Conservation (phyloP, 1,139 yeast genomes). For the Blastobotrys serpentis region DNA sequence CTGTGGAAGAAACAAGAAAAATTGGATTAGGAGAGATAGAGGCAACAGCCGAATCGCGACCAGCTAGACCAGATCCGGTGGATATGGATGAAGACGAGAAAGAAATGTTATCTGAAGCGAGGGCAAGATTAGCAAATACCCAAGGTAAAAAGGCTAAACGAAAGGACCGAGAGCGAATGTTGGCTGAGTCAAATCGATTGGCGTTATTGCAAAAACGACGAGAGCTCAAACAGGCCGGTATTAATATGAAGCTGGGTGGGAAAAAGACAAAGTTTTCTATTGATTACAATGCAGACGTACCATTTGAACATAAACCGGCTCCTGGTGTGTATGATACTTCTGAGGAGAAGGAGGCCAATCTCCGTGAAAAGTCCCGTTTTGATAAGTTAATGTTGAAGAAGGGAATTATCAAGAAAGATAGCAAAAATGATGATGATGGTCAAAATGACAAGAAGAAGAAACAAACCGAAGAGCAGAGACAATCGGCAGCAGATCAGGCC, state of each 20-base stretch:
- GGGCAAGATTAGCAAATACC: constrained; percentile 86
- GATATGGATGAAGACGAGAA: constrained; percentile 84
- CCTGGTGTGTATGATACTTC: constrained; percentile 67
- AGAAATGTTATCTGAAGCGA: constrained; percentile 92
- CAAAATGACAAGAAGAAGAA: constrained; percentile 33
- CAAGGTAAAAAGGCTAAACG: constrained; percentile 95
- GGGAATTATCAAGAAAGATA: constrained; percentile 48
- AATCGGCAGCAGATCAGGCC: constrained; percentile 33
- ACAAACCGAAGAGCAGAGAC: constrained; percentile 18
- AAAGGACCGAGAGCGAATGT: constrained; percentile 79
- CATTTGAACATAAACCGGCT: constrained; percentile 72
- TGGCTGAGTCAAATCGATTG: constrained; percentile 69
- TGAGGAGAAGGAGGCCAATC: constrained; percentile 52
- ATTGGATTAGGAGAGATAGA: constrained; percentile 56
- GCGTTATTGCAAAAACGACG: constrained; percentile 79
- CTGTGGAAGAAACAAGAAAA: constrained; percentile 30
- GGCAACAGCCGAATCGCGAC: constrained; percentile 73
- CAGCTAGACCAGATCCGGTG: constrained; percentile 77
- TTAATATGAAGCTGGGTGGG: constrained; percentile 56
- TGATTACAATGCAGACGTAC: constrained; percentile 81
- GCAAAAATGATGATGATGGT: constrained; percentile 27
- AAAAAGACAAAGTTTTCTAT: constrained; percentile 54
- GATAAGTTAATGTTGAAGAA: constrained; percentile 46
- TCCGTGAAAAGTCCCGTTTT: constrained; percentile 44
- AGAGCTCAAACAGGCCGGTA: constrained; percentile 84